These are phyloP conservation scores for Triticum urartu DNA, from an alignment of 176 grass and related monocot genomes.

Conservation along the genomic window DNA sequence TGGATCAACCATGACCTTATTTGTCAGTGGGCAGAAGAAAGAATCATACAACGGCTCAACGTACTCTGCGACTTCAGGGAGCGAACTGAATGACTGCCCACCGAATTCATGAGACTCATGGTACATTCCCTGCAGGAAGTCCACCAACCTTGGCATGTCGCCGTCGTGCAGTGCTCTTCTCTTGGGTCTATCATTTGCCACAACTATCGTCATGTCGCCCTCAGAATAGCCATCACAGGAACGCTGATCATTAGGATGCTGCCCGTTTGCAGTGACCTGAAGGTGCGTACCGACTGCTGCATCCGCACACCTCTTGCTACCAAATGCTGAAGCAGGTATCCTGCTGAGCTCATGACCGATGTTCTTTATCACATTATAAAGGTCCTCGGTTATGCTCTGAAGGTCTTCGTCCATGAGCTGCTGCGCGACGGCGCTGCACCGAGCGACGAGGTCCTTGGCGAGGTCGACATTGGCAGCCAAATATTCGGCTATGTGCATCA, in stretches of 20 bases:
- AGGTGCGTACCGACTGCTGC: conserved; percentile 8
- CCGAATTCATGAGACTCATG: conserved; percentile 42
- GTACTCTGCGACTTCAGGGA: conserved; percentile 61
- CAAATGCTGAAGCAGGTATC: conserved; percentile 50
- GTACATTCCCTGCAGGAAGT: conserved; percentile 61
- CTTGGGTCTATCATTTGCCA: conserved; percentile 10
- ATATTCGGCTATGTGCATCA: conserved; percentile 43
- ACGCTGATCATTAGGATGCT: conserved; percentile 11
- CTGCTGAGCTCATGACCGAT: conserved; percentile 64
- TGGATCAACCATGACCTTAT: conserved; percentile 86
- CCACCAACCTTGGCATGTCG: conserved; percentile 57
- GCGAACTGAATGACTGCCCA: conserved; percentile 32
- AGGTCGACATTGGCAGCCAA: conserved; percentile 64
- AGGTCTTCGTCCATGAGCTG: conserved; percentile 54
- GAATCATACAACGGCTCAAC: conserved; percentile 84
- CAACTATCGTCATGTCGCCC: conserved; percentile 13
- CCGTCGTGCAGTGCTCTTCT: conserved; percentile 30
- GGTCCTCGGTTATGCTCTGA: conserved; percentile 46
- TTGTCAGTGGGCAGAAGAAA: conserved; percentile 89
- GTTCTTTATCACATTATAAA: conserved; percentile 62
- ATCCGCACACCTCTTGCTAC: conserved; percentile 37
- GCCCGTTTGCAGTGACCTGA: conserved; percentile 20
- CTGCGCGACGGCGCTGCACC: conserved; percentile 41
- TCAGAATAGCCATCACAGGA: conserved; percentile 14
- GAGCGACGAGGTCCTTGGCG: conserved; percentile 61